These are phyloP conservation scores for Aspergillus brasiliensis DNA, from an alignment of 2,329 filamentous ascomycete genomes.

Conservation along the genomic window DNA sequence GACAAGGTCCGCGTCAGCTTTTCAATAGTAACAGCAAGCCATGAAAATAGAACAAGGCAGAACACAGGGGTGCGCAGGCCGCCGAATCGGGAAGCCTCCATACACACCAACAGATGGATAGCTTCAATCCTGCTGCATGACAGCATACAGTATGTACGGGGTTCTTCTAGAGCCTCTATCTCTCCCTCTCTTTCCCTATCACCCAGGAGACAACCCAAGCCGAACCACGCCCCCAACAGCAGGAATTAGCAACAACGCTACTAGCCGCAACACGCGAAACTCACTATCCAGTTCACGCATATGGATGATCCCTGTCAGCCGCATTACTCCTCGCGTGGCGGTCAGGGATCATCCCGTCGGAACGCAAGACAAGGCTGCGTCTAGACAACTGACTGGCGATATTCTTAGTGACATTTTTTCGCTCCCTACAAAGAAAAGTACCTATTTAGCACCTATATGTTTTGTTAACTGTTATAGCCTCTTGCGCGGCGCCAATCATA, in stretches of 20 bases:
- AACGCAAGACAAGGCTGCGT: constrained; percentile 13
- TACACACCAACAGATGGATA: not conserved
- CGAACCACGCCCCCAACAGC: no score
- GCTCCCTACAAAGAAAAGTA: no score
- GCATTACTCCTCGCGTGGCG: constrained; percentile 22
- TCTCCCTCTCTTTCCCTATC: not conserved
- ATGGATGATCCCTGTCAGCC: constrained; percentile 31
- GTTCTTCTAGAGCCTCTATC: not conserved
- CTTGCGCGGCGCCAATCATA: not conserved
- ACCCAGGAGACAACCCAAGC: not conserved
- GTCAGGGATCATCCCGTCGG: constrained; percentile 17
- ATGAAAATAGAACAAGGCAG: not conserved
- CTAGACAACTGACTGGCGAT: constrained; percentile 4
- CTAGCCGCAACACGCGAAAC: not conserved
- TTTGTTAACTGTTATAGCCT: no score
- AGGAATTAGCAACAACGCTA: not conserved
- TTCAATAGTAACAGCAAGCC: not conserved
- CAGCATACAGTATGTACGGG: not conserved
- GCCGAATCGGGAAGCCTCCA: not conserved
- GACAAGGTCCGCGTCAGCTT: not conserved
- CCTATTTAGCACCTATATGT: no score
- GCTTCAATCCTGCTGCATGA: not conserved
- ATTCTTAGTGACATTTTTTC: not conserved
- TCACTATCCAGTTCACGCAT: not conserved
- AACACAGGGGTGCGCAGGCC: not conserved